Evolutionary conservation across 306 rosid species (phyloP).

Genomic region (cucumber (Cucumis sativus)): Cucumber_9930_V3 NC_026657.2:19739001-19739500

Average conservation of each 20-base stretch:
- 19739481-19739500: conserved; percentile 58
- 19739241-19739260: conserved; percentile 72
- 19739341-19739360: conserved; percentile 59
- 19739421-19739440: conserved; percentile 54
- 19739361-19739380: conserved; percentile 59
- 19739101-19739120: conserved; percentile 93
- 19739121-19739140: conserved; percentile 87
- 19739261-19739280: conserved; percentile 76
- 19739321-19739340: conserved; percentile 51
- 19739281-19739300: conserved; percentile 71
- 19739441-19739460: conserved; percentile 46
- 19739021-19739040: conserved; percentile 36
- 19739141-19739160: conserved; percentile 86
- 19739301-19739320: conserved; percentile 30
- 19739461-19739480: conserved; percentile 28
- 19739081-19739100: conserved; percentile 86
- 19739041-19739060: conserved; percentile 51
- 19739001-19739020: conserved; percentile 51
- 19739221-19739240: conserved; percentile 94
- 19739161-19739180: conserved; percentile 93
- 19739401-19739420: conserved; percentile 52
- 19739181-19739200: conserved; percentile 82
- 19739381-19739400: conserved; percentile 66
- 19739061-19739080: conserved; percentile 55
- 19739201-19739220: conserved; percentile 90